Evolutionary conservation across 2,329 filamentous ascomycete species (phyloP).

Genomic region (Xylogone sp.): DNA sequence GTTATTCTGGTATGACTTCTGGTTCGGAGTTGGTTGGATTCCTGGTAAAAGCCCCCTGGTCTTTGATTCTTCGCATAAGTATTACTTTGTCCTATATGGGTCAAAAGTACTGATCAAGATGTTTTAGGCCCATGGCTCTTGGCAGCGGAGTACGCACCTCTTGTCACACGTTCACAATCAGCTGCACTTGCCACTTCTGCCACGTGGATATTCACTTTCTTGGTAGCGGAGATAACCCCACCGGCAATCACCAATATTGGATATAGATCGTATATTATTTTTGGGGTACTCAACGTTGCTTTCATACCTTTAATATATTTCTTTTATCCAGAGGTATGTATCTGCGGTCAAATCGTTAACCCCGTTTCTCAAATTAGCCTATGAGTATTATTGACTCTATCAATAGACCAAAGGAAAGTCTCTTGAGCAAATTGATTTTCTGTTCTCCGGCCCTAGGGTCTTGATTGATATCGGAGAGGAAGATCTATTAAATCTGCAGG

Average conservation of each 20-base stretch:
- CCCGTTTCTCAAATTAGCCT: neutral
- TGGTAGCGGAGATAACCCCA: constrained; percentile 23
- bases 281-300: constrained; percentile 13
- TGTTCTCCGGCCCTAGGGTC: neutral
- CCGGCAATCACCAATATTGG: constrained; percentile 29
- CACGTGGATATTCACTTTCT: neutral
- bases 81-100: neutral
- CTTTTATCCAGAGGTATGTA: constrained; percentile 35
- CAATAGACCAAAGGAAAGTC: constrained; percentile 5
- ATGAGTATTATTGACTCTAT: neutral
- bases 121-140: neutral
- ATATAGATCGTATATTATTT: constrained; percentile 32
- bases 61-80: neutral
- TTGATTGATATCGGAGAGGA: neutral
- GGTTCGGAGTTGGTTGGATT: constrained; percentile 51
- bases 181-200: neutral
- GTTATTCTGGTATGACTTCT: constrained; percentile 56
- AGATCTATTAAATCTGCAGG: neutral
- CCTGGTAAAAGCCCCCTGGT: neutral
- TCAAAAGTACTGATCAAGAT: neutral
- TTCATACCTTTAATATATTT: constrained; percentile 18
- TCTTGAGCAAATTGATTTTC: constrained; percentile 3
- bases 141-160: neutral
- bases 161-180: neutral
- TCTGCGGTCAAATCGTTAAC: neutral